Conservation (phyloP, 768 basidiomycete species). For the Botryobasidium botryosum region DNA sequence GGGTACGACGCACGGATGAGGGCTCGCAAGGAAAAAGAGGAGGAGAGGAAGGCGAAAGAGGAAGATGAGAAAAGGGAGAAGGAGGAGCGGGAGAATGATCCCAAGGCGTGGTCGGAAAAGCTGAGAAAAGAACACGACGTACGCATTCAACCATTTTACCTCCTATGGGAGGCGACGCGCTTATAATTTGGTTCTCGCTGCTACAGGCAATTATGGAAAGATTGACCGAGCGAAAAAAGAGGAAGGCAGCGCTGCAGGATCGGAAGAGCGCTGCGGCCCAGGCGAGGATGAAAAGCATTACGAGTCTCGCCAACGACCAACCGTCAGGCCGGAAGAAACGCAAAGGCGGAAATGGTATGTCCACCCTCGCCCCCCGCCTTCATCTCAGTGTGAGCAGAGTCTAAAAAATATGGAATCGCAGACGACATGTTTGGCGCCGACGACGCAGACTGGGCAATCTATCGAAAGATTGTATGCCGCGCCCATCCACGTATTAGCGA, state of each 20-base stretch:
- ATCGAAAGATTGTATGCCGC: conserved; percentile 86
- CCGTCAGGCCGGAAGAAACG: conserved; percentile 69
- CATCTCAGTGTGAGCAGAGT: neutral
- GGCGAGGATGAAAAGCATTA: conserved; percentile 90
- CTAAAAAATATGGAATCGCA: conserved; percentile 15
- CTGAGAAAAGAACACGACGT: conserved; percentile 73
- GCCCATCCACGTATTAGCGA: too few species aligned
- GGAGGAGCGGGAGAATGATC: conserved; percentile 55
- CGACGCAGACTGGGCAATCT: conserved; percentile 95
- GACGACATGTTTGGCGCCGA: conserved; percentile 91
- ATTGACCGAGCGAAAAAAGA: conserved; percentile 68
- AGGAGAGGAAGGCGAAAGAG: conserved; percentile 51
- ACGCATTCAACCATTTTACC: conserved; percentile 10
- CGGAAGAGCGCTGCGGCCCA: conserved; percentile 91
- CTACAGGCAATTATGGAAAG: conserved; percentile 58
- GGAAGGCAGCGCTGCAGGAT: conserved; percentile 70
- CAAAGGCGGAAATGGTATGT: conserved; percentile 60
- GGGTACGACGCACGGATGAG: conserved; percentile 83
- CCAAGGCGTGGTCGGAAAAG: conserved; percentile 54
- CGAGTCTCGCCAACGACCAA: conserved; percentile 78
- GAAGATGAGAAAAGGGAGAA: conserved; percentile 50
- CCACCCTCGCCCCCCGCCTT: neutral
- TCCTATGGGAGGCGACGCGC: neutral
- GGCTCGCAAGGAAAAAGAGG: conserved; percentile 71
- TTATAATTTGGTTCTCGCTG: neutral